Evolutionary conservation across 1,284 basidiomycete species (phyloP).

Genomic region (Lignosus rhinocerotis): DNA sequence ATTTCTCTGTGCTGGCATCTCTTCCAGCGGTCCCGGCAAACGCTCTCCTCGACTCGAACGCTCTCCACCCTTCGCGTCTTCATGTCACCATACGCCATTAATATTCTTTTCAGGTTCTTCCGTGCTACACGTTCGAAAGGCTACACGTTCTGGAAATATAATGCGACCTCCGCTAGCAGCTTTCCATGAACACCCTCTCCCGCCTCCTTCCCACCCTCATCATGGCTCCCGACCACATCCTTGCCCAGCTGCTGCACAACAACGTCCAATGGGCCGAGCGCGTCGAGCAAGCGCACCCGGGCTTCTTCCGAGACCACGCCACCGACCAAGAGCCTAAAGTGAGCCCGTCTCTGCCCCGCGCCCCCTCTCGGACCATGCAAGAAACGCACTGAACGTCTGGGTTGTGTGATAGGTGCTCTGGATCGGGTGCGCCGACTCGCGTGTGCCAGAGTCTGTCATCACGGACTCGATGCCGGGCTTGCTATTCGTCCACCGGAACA

Average conservation of each 20-base stretch:
- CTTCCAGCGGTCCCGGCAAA: no score
- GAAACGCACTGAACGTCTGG: not conserved
- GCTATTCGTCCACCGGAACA: slow-evolving; percentile 67
- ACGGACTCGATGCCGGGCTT: slow-evolving; percentile 59
- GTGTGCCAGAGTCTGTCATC: slow-evolving; percentile 58
- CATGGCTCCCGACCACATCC: slow-evolving; percentile 28
- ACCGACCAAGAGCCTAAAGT: slow-evolving; percentile 71
- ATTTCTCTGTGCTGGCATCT: no score
- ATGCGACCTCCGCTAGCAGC: no score
- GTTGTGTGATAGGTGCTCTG: slow-evolving; percentile 55
- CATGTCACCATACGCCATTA: no score
- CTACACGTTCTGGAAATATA: no score
- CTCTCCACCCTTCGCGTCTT: no score
- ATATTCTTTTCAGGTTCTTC: no score
- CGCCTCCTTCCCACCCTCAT: not conserved
- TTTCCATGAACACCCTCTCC: no score
- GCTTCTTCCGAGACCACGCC: slow-evolving; percentile 60
- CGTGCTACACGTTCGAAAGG: no score
- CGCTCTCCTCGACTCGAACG: no score
- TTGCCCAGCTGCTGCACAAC: slow-evolving; percentile 48
- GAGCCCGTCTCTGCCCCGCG: slow-evolving; percentile 12
- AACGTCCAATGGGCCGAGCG: slow-evolving; percentile 65
- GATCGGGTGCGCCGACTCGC: slow-evolving; percentile 71
- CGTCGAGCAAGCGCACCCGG: slow-evolving; percentile 53
- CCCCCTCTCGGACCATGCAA: not conserved